Percentiles rank a stretch among this genome's conserved stretches.
These are phyloP conservation scores for Daedaleopsis nitida DNA, from an alignment of 768 basidiomycete genomes.

Conservation along the genomic window DNA sequence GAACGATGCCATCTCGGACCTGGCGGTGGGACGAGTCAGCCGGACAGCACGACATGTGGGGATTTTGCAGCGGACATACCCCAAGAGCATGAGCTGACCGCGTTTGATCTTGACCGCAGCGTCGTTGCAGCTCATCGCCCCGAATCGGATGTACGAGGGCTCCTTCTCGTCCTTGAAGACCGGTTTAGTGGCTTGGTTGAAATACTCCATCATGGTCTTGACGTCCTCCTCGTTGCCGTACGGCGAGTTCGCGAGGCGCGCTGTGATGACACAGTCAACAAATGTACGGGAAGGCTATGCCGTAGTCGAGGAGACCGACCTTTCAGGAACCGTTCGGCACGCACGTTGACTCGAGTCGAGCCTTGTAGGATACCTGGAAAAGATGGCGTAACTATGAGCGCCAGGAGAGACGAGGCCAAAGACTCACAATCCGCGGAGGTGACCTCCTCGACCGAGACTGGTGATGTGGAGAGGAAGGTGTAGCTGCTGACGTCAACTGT, in stretches of 20 bases:
- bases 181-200: constrained; percentile 43
- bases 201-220: constrained; percentile 37
- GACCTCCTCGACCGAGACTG: constrained; percentile 38
- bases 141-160: constrained; percentile 44
- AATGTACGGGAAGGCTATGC: neutral
- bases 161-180: constrained; percentile 44
- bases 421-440: constrained; percentile 35
- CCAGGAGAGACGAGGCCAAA: too few relatives aligned
- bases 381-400: too few relatives aligned
- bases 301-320: neutral
- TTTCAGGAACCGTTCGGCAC: constrained; percentile 26
- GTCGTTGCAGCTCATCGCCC: constrained; percentile 42
- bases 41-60: neutral
- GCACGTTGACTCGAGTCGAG: constrained; percentile 40
- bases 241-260: constrained; percentile 33
- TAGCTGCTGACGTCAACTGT: constrained; percentile 46
- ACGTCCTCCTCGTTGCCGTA: constrained; percentile 37
- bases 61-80: constrained; percentile 29
- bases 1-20: constrained; percentile 40
- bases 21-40: constrained; percentile 12
- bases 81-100: constrained; percentile 41
- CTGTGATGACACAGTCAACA: constrained; percentile 18
- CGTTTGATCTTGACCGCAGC: constrained; percentile 37
- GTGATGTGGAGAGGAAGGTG: constrained; percentile 9
- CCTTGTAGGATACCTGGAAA: constrained; percentile 43